Conservation (phyloP, 352 stramenopile genomes). For the Phytopythium litorale region DNA sequence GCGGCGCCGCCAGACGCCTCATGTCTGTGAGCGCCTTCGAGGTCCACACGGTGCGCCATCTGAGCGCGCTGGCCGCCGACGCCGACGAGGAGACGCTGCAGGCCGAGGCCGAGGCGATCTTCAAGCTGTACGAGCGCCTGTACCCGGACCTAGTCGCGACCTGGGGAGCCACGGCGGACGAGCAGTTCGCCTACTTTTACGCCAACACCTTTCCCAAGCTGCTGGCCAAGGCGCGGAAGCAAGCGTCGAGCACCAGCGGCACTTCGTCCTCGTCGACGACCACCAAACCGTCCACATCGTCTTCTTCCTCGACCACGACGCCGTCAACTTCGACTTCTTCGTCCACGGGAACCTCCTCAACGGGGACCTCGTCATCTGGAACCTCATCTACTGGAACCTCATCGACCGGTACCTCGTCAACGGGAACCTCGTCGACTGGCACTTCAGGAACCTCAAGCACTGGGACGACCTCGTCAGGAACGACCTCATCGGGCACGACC, state of each 20-base stretch:
- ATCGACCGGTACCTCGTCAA: slow-evolving; percentile 3
- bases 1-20: not conserved
- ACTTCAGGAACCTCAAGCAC: not conserved
- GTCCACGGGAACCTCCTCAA: not conserved
- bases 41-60: slow-evolving; percentile 36
- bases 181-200: slow-evolving; percentile 61
- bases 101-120: slow-evolving; percentile 44
- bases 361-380: not conserved
- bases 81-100: slow-evolving; percentile 24
- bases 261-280: slow-evolving; percentile 13
- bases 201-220: slow-evolving; percentile 59
- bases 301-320: not conserved
- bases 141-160: slow-evolving; percentile 32
- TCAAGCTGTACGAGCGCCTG: slow-evolving; percentile 65
- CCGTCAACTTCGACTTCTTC: not conserved
- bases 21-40: slow-evolving; percentile 9
- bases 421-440: not conserved
- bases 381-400: slow-evolving; percentile 14
- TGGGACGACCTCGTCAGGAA: not conserved
- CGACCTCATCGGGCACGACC: not conserved
- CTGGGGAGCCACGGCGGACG: slow-evolving; percentile 35
- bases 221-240: slow-evolving; percentile 24
- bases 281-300: not conserved
- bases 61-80: slow-evolving; percentile 18
- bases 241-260: slow-evolving; percentile 14